These are phyloP conservation scores for Raddia distichophylla DNA, from an alignment of 176 grass and related monocot genomes.

Conservation along the genomic window DNA sequence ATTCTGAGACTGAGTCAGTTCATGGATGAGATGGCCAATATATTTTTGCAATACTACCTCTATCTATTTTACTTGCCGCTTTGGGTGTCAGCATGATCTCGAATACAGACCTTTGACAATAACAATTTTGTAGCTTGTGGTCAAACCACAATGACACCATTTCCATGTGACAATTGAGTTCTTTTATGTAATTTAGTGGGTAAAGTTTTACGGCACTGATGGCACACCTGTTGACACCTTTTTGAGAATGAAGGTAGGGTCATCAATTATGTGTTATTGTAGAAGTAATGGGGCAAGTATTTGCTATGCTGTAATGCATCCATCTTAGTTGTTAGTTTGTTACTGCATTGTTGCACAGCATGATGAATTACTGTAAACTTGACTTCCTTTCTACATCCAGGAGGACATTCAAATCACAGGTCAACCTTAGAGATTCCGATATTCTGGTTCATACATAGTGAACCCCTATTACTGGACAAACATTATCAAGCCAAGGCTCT, in stretches of 20 bases:
- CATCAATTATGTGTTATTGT: slow-evolving; percentile 1
- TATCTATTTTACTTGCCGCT: neutral
- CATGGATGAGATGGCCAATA: neutral
- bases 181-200: neutral
- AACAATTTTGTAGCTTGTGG: neutral
- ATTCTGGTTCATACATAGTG: slow-evolving; percentile 96
- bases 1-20: neutral
- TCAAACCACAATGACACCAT: neutral
- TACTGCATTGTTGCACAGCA: neutral
- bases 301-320: slow-evolving; percentile 4
- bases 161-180: neutral
- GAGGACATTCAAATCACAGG: slow-evolving; percentile 71
- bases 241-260: slow-evolving; percentile 4
- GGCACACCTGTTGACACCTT: neutral
- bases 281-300: neutral
- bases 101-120: neutral
- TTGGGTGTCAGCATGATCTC: neutral
- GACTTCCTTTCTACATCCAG: slow-evolving; percentile 48
- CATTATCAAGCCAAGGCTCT: slow-evolving; percentile 96
- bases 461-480: slow-evolving; percentile 84
- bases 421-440: slow-evolving; percentile 90
- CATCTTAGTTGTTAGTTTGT: neutral
- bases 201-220: neutral
- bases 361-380: slow-evolving; percentile 14
- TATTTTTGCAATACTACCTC: slow-evolving; percentile 4